Evolutionary conservation across 148 eudicot species (phyloP), one percentile per base, ranked within the genome.

Genomic region (Pharnaceum exiguum): DNA sequence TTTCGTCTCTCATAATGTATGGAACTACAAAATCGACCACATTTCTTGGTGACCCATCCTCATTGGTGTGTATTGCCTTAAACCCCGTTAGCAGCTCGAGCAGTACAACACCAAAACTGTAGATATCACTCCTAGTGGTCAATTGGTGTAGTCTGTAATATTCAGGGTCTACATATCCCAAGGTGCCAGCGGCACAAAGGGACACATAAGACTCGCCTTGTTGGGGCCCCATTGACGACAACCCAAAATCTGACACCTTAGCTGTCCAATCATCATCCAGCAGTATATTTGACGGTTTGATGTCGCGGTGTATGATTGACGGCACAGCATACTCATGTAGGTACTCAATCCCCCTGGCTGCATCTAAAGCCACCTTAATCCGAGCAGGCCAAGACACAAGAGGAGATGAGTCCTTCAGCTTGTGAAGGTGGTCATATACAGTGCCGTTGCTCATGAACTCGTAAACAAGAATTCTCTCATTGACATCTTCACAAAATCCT

Each of bases 261-360:
- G 94, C 97, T 0, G 75, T 77, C 96, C 96, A 87, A 5, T 38
- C 60, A 17, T 52, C 59, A 27, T 91, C 90, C 3, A 91, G 82
- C 28, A 91, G 44, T 37, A 91, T 87, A 76, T 91, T 91, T 7
- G 97, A 84, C 0, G 97, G 78, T 61, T 91, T 91, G 47, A 91
- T 87, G 56, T 91, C 97, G 0, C 97, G 89, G 62, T 91, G 97
- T 55, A 91, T 85, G 59, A 91, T 69, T 0, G 76, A 70, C 5
- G 93, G 97, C 36, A 73, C 82, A 0, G 96, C 95, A 24, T 75
- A 87, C 10, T 70, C 75, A 38, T 91, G 97, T 26, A 91, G 82
- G 81, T 91, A 91, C 71, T 91, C 82, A 40, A 91, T 82, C 33
- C 97, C 97, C 43, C 86, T 47, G 3, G 97, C 97, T 0, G 96